phyloP scores from a whole-genome alignment of 2,329 filamentous ascomycete genomes.

The Ophiostoma australiae region DNA sequence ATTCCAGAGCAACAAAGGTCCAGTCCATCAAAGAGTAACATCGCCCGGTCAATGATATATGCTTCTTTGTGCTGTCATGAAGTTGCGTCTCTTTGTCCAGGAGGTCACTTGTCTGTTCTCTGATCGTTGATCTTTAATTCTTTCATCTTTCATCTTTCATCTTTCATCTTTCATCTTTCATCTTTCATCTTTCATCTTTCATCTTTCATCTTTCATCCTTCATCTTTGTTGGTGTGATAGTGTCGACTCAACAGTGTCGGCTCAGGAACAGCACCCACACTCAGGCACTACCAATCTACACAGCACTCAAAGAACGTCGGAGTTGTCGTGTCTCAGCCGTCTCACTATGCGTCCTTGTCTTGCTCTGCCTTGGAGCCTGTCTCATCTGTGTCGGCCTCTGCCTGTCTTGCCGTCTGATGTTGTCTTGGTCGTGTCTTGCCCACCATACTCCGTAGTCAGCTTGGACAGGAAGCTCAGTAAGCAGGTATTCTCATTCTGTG shows the following conservation, averaged over 20 bases:
- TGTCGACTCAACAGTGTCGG: background rate
- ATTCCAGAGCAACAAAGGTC: too few species aligned
- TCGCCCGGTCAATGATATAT: background rate
- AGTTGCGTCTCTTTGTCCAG: background rate
- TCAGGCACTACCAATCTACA: too few species aligned
- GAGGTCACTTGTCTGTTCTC: too few species aligned
- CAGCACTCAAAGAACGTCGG: background rate
- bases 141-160: background rate
- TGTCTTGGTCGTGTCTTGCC: background rate
- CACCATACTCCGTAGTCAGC: background rate
- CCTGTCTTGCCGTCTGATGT: background rate
- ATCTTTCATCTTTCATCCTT: too few species aligned
- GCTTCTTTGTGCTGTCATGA: background rate
- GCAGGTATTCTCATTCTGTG: background rate
- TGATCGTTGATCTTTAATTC: too few species aligned
- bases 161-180: too few species aligned
- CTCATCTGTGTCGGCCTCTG: background rate
- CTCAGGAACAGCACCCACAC: slow-evolving; percentile 11
- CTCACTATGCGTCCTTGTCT: background rate
- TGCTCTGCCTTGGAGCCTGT: background rate
- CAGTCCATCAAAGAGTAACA: background rate
- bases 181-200: too few species aligned
- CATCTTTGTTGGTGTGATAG: background rate
- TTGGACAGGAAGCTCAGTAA: too few species aligned
- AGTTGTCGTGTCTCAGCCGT: slow-evolving; percentile 4